Base-by-base conservation (phyloP, 768 basidiomycete species). In the Boletellus ananiceps region DNA sequence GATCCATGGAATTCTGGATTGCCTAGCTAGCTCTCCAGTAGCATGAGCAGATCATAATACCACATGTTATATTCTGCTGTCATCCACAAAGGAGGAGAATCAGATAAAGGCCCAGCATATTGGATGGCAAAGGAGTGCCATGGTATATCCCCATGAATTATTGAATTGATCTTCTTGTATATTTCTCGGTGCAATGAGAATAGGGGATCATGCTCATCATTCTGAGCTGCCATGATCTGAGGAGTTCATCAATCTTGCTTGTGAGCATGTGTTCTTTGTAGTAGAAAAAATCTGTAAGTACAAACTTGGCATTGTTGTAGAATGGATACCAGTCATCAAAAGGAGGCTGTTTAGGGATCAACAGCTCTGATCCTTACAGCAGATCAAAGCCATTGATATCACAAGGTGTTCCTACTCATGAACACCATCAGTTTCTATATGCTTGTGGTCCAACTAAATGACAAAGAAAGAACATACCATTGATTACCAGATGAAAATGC, bases 61-160 rank as follows among this genome's bases (percentile, higher is more conserved):
- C 60, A 65, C 23, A 68, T 52, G n/a, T 65, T 51, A 44, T 59
- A 68, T 8, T 45, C 46, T 7, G 54, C 41, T 0, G 35, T 45
- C 51, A 59, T 67, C 68, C 65, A 69, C 4, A 54, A 36, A 2
- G 62, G 60, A 2, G 32, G 14, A 8, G 34, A 8, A 40, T 47
- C 38, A 8, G 39, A 29, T 9, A 33, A 5, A 21, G n/a, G 5
- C 5, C 35, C 6, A 16, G 35, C 2, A 16, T 36, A 36, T 5
- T n/a, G 2, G 9, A 36, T 8, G 1, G 35, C n/a, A 18, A 16
- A 36, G n/a, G 32, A 33, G 2, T 33, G 35, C 35, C 35, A 36
- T 16, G 9, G n/a, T 16, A 8, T 36, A 5, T 23, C 23, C 2
- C 23, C 5, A 5, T 16, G 35, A 5, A 6, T 18, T 8, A 36